These are phyloP conservation scores for Xylariaceae sp. DNA, from an alignment of 2,329 filamentous ascomycete species.

Conservation along the genomic window DNA sequence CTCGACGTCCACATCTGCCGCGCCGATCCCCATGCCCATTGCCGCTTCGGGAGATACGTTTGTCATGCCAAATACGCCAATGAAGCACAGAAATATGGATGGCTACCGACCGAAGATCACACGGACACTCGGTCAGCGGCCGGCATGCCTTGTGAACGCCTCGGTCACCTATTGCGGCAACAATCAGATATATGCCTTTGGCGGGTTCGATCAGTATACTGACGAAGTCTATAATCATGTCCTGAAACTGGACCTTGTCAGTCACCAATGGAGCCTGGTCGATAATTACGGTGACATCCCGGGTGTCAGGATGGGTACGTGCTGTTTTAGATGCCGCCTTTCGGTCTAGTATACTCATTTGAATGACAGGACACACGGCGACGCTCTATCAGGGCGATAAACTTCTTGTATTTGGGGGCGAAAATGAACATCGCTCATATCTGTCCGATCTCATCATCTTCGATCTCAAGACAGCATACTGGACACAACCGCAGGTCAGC, in stretches of 20 bases:
- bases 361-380: constrained; percentile 73
- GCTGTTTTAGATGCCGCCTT: neutral
- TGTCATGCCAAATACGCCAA: constrained; percentile 82
- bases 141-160: constrained; percentile 93
- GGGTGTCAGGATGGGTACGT: constrained; percentile 87
- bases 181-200: constrained; percentile 96
- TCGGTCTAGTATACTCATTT: constrained; percentile 9
- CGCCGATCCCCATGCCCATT: constrained; percentile 43
- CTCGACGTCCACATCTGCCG: constrained; percentile 35
- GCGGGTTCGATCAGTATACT: constrained; percentile 96
- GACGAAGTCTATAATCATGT: constrained; percentile 99
- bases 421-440: constrained; percentile 95
- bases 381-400: constrained; percentile 92
- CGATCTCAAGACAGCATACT: constrained; percentile 87
- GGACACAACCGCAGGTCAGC: constrained; percentile 84
- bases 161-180: constrained; percentile 98
- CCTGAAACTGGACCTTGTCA: constrained; percentile 76
- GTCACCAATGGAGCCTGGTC: constrained; percentile 88
- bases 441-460: constrained; percentile 95
- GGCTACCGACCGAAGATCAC: constrained; percentile 81
- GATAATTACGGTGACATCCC: constrained; percentile 99
- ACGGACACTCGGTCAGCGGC: constrained; percentile 71
- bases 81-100: constrained; percentile 62
- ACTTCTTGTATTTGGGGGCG: constrained; percentile 92
- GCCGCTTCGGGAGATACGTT: constrained; percentile 71